Evolutionary conservation across 2,329 filamentous ascomycete genomes (phyloP), one percentile per base, ranked within the genome.

Genomic region (Aspergillus ochraceoroseus): DNA sequence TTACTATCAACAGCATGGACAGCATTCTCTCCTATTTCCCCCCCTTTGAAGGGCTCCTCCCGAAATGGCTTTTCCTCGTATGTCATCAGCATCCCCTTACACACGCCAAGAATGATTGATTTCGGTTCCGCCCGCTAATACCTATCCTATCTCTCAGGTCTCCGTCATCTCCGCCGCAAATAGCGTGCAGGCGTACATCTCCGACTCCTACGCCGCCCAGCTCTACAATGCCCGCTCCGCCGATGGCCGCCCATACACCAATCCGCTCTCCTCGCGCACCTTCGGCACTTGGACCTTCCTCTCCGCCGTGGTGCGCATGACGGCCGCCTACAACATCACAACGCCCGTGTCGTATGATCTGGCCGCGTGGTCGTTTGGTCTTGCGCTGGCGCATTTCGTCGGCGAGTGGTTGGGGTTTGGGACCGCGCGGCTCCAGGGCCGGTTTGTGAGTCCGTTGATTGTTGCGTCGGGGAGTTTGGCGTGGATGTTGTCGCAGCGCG

Each of bases 221-320:
- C 79, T 96, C 59, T 98, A 96, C 58, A 64, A 56, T 34, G 53
- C 45, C 48, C 80, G 79, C 55, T 66, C 80, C 13, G 64, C 70
- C 18, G 62, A 72, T 51, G 79, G 79, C 35, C 54, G 62, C 20
- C 66, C 70, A 44, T 74, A 64, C 65, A 77, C 87, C 41, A 89
- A 85, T 4, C 79, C 83, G 4, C 78, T 95, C 19, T 82, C 81
- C 7, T 82, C 82, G 17, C 82, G 87, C 49, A 80, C 87, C 13
- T 94, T 94, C 63, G 88, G 85, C 38, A 92, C 86, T 19, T 95
- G 88, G 82, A 94, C 89, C 0, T 75, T 90, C 43, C 72, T 94
- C 43, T 82, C 84, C 4, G 77, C 80, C 43, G 70, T 94, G 35
- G 75, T 94, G 30, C 79, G 89, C 37, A 70, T 88, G 51, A 94